phyloP scores from a whole-genome alignment of 148 eudicot species.

The Rhododendron williamsianum region DNA sequence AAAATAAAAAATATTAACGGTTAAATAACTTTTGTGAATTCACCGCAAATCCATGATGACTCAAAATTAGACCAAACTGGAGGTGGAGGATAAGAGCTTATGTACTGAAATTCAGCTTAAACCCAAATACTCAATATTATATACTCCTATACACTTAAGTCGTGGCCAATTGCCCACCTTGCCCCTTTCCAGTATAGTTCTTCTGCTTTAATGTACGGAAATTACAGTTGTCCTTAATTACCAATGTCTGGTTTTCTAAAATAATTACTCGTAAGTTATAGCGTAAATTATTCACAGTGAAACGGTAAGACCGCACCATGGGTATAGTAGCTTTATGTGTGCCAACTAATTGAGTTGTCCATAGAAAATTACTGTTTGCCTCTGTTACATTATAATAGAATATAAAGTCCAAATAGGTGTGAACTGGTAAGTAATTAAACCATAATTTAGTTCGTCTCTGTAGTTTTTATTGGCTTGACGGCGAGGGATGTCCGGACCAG shows the following conservation, averaged over 20 bases:
- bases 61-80: not conserved
- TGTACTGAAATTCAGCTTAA: too few species aligned
- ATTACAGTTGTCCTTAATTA: not conserved
- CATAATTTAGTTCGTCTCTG: too few species aligned
- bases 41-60: not conserved
- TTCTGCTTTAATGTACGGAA: not conserved
- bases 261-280: too few species aligned
- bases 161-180: not conserved
- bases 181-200: not conserved
- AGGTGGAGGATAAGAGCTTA: too few species aligned
- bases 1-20: too few species aligned
- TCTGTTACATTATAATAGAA: not conserved
- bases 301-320: not conserved
- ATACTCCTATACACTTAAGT: not conserved
- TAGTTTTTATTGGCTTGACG: too few species aligned
- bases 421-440: too few species aligned
- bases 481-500: too few species aligned
- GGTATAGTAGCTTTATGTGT: not conserved
- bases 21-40: not conserved
- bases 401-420: too few species aligned
- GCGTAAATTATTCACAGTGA: too few species aligned
- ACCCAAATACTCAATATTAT: not conserved
- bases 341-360: not conserved
- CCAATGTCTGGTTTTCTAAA: not conserved
- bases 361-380: not conserved